Conservation (phyloP, 805 yeast species). For the Schwanniomyces polymorphus region DNA sequence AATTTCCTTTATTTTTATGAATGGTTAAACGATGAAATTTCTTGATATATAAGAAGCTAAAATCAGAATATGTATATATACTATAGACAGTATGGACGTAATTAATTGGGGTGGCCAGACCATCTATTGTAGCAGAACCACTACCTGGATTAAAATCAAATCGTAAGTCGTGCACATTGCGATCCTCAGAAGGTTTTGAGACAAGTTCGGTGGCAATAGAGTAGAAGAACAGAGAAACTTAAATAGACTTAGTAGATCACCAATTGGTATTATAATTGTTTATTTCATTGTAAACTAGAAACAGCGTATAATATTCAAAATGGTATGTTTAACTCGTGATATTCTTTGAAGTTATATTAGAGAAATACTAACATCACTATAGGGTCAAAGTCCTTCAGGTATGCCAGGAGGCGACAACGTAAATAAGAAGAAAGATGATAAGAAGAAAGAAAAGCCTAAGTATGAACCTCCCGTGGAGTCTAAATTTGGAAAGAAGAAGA, state of each 20-base stretch:
- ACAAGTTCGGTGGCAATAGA: not conserved
- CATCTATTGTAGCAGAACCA: too few species aligned
- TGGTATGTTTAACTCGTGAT: not conserved
- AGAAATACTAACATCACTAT: conserved; percentile 7
- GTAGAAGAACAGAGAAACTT: not conserved
- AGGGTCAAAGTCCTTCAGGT: conserved; percentile 60
- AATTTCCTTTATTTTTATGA: too few species aligned
- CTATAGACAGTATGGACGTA: too few species aligned
- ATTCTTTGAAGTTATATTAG: not conserved
- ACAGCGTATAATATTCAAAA: not conserved
- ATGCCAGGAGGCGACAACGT: conserved; percentile 51
- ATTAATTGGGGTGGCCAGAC: too few species aligned
- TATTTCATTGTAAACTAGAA: conserved; percentile 4
- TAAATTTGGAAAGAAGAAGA: conserved; percentile 86
- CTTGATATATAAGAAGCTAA: too few species aligned
- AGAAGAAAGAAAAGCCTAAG: conserved; percentile 85
- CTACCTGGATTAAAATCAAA: not conserved
- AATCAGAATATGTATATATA: too few species aligned
- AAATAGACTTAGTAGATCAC: not conserved
- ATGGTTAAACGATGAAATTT: too few species aligned
- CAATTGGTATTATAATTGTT: conserved; percentile 1
- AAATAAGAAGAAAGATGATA: conserved; percentile 55
- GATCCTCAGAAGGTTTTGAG: not conserved
- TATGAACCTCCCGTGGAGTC: conserved; percentile 98
- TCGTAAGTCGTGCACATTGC: not conserved